Conservation (phyloP, 148 eudicot species). For the Agrostemma githago region DNA sequence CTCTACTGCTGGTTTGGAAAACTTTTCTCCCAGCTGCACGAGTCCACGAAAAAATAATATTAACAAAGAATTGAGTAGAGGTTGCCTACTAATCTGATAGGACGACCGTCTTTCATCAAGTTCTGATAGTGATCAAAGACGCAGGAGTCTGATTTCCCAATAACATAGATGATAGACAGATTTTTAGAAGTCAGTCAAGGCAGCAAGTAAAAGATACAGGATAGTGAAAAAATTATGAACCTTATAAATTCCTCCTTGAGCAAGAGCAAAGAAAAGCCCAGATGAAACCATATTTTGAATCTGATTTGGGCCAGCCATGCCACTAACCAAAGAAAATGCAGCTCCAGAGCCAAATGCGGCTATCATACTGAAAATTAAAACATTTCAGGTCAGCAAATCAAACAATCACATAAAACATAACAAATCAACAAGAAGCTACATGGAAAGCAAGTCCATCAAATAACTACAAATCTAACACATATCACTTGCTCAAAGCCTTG, state of each 20-base stretch:
- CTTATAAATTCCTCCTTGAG: constrained; percentile 91
- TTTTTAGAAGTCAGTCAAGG: background rate
- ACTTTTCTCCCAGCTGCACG: constrained; percentile 77
- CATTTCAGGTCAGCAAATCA: background rate
- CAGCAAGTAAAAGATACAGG: background rate
- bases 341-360: constrained; percentile 98
- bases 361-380: constrained; percentile 60
- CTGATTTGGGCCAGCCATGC: constrained; percentile 89
- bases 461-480: background rate
- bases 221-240: constrained; percentile 27
- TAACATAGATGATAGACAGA: background rate
- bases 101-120: background rate
- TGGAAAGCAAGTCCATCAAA: background rate
- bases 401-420: background rate
- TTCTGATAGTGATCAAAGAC: background rate
- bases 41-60: constrained; percentile 2
- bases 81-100: background rate
- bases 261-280: constrained; percentile 82
- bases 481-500: background rate
- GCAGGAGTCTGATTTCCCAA: background rate
- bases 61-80: background rate
- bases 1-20: constrained; percentile 63
- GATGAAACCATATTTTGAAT: constrained; percentile 58
- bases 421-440: background rate
- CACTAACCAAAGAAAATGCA: constrained; percentile 83